A percentile compares a stretch with the other conserved stretches of the same genome.
Evolutionary conservation across 2,329 filamentous ascomycete genomes (phyloP).

Genomic region (Aspergillus sp.): DNA sequence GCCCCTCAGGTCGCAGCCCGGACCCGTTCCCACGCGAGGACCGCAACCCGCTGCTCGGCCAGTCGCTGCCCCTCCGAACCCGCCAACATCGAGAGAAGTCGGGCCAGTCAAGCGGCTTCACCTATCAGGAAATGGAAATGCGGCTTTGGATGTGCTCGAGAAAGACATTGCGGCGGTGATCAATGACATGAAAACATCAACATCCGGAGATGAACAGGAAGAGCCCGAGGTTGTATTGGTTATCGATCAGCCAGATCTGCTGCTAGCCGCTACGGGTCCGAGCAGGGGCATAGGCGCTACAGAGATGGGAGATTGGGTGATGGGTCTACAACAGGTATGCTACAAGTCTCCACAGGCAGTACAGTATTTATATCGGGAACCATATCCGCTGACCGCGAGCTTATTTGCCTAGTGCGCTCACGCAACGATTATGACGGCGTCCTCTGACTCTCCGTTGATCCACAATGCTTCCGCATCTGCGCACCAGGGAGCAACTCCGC

Average conservation of each 20-base stretch:
- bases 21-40: conserved; percentile 23
- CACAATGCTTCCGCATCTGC: conserved; percentile 43
- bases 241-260: conserved; percentile 65
- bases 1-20: conserved; percentile 31
- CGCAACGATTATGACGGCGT: conserved; percentile 65
- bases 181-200: conserved; percentile 29
- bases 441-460: conserved; percentile 74
- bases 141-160: conserved; percentile 37
- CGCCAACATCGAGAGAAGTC: conserved; percentile 18
- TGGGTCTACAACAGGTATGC: conserved; percentile 65
- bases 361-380: not conserved
- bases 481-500: conserved; percentile 56
- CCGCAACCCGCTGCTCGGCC: conserved; percentile 17
- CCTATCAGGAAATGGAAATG: conserved; percentile 30
- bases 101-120: conserved; percentile 31
- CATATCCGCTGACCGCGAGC: conserved; percentile 11
- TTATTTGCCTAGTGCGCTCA: conserved; percentile 56
- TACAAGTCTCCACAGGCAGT: not conserved
- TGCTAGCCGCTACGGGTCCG: conserved; percentile 61
- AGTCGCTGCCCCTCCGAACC: conserved; percentile 13
- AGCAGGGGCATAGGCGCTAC: conserved; percentile 44
- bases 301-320: conserved; percentile 58
- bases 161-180: conserved; percentile 37
- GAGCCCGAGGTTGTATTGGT: conserved; percentile 56
- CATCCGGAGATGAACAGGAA: conserved; percentile 24